Base-by-base conservation (phyloP, 768 basidiomycete genomes). In the Amanita rimosa region DNA sequence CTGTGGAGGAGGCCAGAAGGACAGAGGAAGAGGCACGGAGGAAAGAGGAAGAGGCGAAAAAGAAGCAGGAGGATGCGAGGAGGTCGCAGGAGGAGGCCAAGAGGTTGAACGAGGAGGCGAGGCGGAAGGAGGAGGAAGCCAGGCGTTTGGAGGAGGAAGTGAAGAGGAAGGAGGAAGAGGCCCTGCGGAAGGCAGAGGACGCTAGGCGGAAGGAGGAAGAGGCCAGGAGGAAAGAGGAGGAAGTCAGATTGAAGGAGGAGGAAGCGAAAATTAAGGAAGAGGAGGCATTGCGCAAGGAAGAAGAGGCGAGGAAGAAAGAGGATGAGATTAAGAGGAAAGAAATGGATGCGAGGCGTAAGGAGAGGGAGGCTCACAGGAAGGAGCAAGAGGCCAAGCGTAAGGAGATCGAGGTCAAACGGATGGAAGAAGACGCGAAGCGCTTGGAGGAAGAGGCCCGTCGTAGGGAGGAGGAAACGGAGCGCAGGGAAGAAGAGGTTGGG, bases 281-380 rank as follows among this genome's bases (percentile, higher is more conserved):
- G 36, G 66, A 65, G 41, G 52, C 67, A n/a, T 53, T 54, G 8
- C 53, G 54, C 9, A 60, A 64, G 2, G 68, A 71, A 49, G 67
- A 68, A 35, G 69, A 70, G 50, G 53, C 65, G 7, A 58, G 52
- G 50, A 60, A 62, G 39, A 57, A 60, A 46, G 67, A 70, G 49
- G 62, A 64, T 21, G 63, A 63, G 48, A 53, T 55, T 10, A 27
- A 37, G 24, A 47, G 29, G 36, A 52, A 46, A 40, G 60, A 61
- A 51, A 55, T 60, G 41, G 51, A 58, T 44, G 55, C 55, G 5
- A 16, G 34, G 9, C 33, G 35, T 19, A 53, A 46, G 36, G 60
- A 61, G 52, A 56, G 59, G 39, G 51, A 58, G 51, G 21, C 19
- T 26, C 10, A 22, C 48, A 50, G 37, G 43, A 62, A 57, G 50